phyloP scores from a whole-genome alignment of 1,139 yeast genomes.

The Saccharomyces hybrid region DNA sequence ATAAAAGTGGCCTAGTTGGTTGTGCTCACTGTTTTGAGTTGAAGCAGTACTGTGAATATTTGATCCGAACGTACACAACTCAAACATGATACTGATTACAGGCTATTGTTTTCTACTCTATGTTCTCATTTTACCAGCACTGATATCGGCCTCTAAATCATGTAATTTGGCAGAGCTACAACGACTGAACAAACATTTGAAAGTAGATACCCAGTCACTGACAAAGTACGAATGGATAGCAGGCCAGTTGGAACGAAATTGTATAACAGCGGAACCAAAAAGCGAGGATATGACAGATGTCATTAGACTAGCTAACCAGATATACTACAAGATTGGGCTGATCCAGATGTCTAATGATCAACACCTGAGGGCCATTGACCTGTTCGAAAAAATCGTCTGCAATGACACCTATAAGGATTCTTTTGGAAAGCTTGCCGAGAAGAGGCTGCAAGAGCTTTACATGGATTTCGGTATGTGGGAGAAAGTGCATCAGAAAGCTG shows the following conservation, averaged over 20 bases:
- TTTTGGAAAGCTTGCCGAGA: constrained; percentile 17
- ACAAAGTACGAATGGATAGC: not conserved
- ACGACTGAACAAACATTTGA: not conserved
- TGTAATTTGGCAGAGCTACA: not conserved
- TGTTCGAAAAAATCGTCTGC: constrained; percentile 17
- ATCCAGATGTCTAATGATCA: constrained; percentile 24
- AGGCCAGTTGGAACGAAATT: not conserved
- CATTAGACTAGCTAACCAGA: constrained; percentile 11
- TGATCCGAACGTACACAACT: not conserved
- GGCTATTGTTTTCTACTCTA: not conserved
- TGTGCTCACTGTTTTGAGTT: not conserved
- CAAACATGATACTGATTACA: not conserved
- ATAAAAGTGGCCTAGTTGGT: not conserved
- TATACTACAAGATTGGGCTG: constrained; percentile 24
- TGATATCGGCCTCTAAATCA: not conserved
- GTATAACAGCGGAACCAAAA: not conserved
- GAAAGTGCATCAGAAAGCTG: constrained; percentile 11
- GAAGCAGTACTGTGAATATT: not conserved
- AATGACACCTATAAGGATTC: constrained; percentile 11
- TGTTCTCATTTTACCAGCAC: not conserved
- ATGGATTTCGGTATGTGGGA: constrained; percentile 28
- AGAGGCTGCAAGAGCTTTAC: constrained; percentile 21
- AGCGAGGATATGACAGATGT: constrained; percentile 1
- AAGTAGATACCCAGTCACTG: not conserved
- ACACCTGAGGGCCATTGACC: constrained; percentile 21